Evolutionary conservation across 139 green algal species (phyloP), one percentile per base, ranked within the genome.

Genomic region (Micractinium conductrix): DNA sequence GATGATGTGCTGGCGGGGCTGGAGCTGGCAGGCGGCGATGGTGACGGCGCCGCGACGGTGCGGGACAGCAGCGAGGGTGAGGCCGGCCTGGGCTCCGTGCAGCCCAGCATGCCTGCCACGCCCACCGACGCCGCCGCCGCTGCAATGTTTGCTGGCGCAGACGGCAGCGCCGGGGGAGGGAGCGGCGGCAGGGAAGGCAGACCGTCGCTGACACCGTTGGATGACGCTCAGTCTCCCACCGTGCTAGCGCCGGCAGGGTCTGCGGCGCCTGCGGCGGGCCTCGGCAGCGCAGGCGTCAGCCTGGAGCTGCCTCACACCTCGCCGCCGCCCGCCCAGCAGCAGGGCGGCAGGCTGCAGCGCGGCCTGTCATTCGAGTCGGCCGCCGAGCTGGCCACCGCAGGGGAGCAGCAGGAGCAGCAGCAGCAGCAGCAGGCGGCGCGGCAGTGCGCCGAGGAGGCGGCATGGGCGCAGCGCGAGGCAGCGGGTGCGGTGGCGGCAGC

Each of bases 21-120:
- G 73, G 30, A 67, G 73, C 45, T 62, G 44, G 73, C 73, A 1
- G 50, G 42, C 9, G 73, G 45, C 0, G 37, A 33, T 7, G 33
- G 69, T 22, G 69, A 14, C 37, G 40, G 38, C 22, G 38, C 69
- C 37, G 26, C 14, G 42, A 28, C 26, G 16, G 28, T 43, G 26
- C 30, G 42, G 5, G 19, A 42, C 12, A 33, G 28, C 1, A 26
- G 24, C 9, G 73, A 79, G 73, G 44, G 14, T n/a, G n/a, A n/a
- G 22, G 55, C 44, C 73, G 45, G 45, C n/a, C 45, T 79, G 45
- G 73, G 48, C 26, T 43, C 45, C 4, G n/a, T 35, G 19, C 73
- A 65, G 73, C 21, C 35, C 73, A 79, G 73, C 73, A 43, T 79
- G 44, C 73, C 73, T 5, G 48, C 45, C 33, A 79, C 73, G n/a